phyloP scores from a whole-genome alignment of 2,329 filamentous ascomycete genomes.

The Colletotrichum gigasporum region DNA sequence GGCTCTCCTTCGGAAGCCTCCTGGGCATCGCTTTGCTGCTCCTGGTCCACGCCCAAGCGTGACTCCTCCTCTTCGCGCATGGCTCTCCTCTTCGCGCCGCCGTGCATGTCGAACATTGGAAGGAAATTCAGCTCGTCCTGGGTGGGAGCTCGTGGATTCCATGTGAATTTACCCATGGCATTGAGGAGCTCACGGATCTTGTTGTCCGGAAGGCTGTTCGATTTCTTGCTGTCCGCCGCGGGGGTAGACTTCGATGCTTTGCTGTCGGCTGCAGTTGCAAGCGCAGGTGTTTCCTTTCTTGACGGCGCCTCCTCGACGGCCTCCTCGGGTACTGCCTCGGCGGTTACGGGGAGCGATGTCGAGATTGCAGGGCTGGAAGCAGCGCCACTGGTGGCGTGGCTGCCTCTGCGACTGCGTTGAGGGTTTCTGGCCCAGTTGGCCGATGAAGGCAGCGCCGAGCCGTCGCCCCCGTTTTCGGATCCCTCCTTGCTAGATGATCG shows the following conservation, averaged over 20 bases:
- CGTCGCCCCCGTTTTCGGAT: constrained; percentile 76
- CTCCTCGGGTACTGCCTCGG: constrained; percentile 60
- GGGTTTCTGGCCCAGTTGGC: constrained; percentile 89
- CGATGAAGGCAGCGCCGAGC: constrained; percentile 89
- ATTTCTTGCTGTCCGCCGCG: constrained; percentile 2
- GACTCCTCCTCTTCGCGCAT: constrained; percentile 78
- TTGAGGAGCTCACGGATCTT: constrained; percentile 48
- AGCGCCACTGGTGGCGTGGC: constrained; percentile 82
- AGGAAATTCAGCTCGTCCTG: constrained; percentile 53
- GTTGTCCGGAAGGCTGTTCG: constrained; percentile 31
- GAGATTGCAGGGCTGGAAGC: constrained; percentile 85
- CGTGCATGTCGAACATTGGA: constrained; percentile 83
- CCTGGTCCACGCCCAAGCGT: constrained; percentile 56
- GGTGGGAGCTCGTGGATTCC: constrained; percentile 29
- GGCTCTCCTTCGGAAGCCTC: constrained; percentile 75
- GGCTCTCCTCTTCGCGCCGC: constrained; percentile 82
- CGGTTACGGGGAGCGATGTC: constrained; percentile 62
- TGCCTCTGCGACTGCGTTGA: constrained; percentile 75
- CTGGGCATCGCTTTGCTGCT: constrained; percentile 54
- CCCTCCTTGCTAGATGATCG: constrained; percentile 83
- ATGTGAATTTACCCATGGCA: constrained; percentile 45
- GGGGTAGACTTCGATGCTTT: not conserved
- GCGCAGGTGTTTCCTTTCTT: constrained; percentile 41
- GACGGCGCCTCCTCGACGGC: constrained; percentile 46
- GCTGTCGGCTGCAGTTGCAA: constrained; percentile 17